Evolutionary conservation across 257 asterid genomes (phyloP).

Genomic region (Orobanche coerulescens): DNA sequence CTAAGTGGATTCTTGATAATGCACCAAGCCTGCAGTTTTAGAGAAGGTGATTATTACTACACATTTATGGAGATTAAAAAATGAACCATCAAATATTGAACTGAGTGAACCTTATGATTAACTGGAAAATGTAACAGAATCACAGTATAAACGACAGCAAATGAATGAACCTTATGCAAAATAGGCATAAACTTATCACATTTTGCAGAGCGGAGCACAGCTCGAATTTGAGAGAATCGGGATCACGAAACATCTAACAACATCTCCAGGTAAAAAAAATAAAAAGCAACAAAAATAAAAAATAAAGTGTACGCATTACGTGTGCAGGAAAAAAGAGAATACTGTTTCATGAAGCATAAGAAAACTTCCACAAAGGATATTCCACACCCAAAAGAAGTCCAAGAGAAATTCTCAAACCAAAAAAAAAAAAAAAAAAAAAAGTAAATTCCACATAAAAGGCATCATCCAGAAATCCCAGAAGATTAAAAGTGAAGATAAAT

Average conservation of each 20-base stretch:
- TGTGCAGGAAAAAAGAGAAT: slow-evolving; percentile 29
- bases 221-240: slow-evolving; percentile 13
- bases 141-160: not conserved
- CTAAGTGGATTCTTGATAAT: slow-evolving; percentile 31
- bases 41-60: slow-evolving; percentile 15
- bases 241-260: slow-evolving; percentile 19
- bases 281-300: slow-evolving; percentile 20
- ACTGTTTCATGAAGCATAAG: slow-evolving; percentile 47
- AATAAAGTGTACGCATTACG: slow-evolving; percentile 24
- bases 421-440: slow-evolving; percentile 17
- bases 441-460: slow-evolving; percentile 18
- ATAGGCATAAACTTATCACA: slow-evolving; percentile 7
- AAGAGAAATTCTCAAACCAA: too few relatives aligned
- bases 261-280: too few relatives aligned
- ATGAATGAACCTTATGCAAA: not conserved
- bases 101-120: too few relatives aligned
- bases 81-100: not conserved
- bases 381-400: slow-evolving; percentile 32
- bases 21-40: slow-evolving; percentile 44
- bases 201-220: not conserved
- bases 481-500: slow-evolving; percentile 1
- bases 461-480: slow-evolving; percentile 23
- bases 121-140: not conserved
- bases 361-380: slow-evolving; percentile 42
- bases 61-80: not conserved